These are phyloP conservation scores for Botrytis tulipae DNA, from an alignment of 2,329 filamentous ascomycete genomes.

Conservation along the genomic window DNA sequence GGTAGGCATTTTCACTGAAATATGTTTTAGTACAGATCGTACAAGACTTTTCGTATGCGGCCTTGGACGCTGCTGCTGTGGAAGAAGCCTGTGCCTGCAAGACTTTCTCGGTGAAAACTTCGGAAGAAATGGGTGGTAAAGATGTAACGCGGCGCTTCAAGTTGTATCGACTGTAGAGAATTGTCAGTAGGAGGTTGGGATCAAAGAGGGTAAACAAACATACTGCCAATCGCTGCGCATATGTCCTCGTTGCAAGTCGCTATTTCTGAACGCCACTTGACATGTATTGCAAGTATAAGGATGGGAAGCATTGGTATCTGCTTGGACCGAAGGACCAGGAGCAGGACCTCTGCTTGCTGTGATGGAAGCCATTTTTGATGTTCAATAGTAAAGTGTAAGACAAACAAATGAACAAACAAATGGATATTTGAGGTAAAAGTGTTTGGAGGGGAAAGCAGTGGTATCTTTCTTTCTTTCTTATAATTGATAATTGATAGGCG, in stretches of 20 bases:
- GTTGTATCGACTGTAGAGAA: constrained; percentile 75
- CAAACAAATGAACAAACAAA: constrained; percentile 4
- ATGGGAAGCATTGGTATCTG: constrained; percentile 55
- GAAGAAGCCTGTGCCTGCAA: constrained; percentile 83
- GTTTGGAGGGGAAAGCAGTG: constrained; percentile 8
- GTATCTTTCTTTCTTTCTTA: not conserved
- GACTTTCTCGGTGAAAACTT: constrained; percentile 94
- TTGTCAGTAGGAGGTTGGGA: constrained; percentile 25
- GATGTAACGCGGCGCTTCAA: constrained; percentile 91
- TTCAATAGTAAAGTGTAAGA: not conserved
- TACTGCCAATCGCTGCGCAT: constrained; percentile 99
- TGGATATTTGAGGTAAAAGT: not conserved
- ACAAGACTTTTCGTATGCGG: constrained; percentile 82
- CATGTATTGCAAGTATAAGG: constrained; percentile 99
- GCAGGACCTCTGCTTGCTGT: constrained; percentile 41
- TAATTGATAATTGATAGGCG: constrained; percentile 12
- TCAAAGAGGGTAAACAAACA: constrained; percentile 43
- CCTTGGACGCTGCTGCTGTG: constrained; percentile 80
- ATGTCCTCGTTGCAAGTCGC: constrained; percentile 87
- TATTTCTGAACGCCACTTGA: constrained; percentile 92
- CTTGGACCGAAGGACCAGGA: constrained; percentile 18
- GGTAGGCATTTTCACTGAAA: constrained; percentile 93
- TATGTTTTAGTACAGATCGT: constrained; percentile 85
- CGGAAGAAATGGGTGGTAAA: constrained; percentile 84
- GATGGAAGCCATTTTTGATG: constrained; percentile 50